These are phyloP conservation scores for Wickerhamomyces chaumierensis DNA, from an alignment of 805 yeast species.

Conservation along the genomic window DNA sequence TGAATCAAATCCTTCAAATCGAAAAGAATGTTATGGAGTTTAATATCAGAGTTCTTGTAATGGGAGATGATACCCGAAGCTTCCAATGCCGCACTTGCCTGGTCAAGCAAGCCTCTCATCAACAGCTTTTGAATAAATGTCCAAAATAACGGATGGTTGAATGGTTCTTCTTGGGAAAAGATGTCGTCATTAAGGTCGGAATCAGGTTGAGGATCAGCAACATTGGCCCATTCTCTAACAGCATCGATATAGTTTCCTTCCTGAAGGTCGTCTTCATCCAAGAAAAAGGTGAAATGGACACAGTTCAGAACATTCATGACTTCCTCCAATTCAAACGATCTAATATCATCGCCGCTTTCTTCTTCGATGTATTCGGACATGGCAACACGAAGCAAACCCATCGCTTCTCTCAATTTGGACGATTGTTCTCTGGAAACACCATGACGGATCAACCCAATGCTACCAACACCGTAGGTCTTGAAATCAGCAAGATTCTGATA, in stretches of 20 bases:
- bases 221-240: constrained; percentile 47
- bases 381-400: constrained; percentile 22
- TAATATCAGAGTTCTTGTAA: constrained; percentile 13
- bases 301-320: constrained; percentile 45
- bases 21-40: constrained; percentile 17
- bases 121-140: constrained; percentile 43
- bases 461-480: constrained; percentile 27
- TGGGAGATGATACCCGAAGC: constrained; percentile 29
- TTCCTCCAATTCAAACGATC: constrained; percentile 30
- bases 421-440: constrained; percentile 24
- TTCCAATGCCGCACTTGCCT: constrained; percentile 38
- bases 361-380: constrained; percentile 22
- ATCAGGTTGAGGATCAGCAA: constrained; percentile 58
- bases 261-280: constrained; percentile 23
- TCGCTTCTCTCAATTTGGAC: constrained; percentile 24
- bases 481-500: constrained; percentile 40
- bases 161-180: constrained; percentile 32
- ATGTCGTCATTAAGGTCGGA: constrained; percentile 36
- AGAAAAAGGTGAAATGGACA: constrained; percentile 40
- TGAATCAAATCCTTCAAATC: constrained; percentile 23
- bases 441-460: constrained; percentile 27
- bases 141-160: constrained; percentile 49
- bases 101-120: constrained; percentile 48
- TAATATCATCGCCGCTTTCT: constrained; percentile 18
- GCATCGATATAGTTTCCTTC: constrained; percentile 23